Percentiles rank a stretch among this genome's conserved stretches.
These are phyloP conservation scores for Suhomyces atakaporum DNA, from an alignment of 1,139 yeast genomes.

Conservation along the genomic window DNA sequence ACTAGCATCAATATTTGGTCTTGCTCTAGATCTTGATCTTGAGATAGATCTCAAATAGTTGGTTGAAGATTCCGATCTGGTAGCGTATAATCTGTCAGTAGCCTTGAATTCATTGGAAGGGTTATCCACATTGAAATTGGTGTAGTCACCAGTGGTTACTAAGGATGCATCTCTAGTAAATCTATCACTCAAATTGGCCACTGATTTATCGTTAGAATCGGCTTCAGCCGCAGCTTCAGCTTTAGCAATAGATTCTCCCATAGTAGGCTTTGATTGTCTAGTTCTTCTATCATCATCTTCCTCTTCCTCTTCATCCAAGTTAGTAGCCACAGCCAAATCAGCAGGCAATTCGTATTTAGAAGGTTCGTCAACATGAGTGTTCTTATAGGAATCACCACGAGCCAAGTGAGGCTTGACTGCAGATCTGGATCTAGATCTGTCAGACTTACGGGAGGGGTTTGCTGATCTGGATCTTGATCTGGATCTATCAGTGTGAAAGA, in stretches of 20 bases:
- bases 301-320: conserved; percentile 20
- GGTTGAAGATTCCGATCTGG: conserved; percentile 41
- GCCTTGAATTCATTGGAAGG: conserved; percentile 25
- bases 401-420: conserved; percentile 57
- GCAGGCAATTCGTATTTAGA: conserved; percentile 49
- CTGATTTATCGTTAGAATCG: conserved; percentile 12
- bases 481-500: conserved; percentile 42
- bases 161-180: conserved; percentile 43
- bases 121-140: conserved; percentile 48
- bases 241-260: conserved; percentile 53
- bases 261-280: conserved; percentile 48
- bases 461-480: conserved; percentile 34
- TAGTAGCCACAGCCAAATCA: conserved; percentile 24
- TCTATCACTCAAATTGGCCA: conserved; percentile 19
- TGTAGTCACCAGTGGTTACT: conserved; percentile 52
- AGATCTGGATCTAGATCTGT: conserved; percentile 30
- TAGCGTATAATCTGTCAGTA: conserved; percentile 28
- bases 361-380: conserved; percentile 43
- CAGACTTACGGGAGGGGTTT: conserved; percentile 18
- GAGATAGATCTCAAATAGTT: conserved; percentile 62
- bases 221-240: conserved; percentile 34
- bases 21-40: conserved; percentile 62
- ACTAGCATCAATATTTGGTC: conserved; percentile 31
- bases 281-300: conserved; percentile 40
- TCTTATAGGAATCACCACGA: conserved; percentile 65